Conservation (phyloP, 1,284 basidiomycete species). For the Earliella scabrosa region DNA sequence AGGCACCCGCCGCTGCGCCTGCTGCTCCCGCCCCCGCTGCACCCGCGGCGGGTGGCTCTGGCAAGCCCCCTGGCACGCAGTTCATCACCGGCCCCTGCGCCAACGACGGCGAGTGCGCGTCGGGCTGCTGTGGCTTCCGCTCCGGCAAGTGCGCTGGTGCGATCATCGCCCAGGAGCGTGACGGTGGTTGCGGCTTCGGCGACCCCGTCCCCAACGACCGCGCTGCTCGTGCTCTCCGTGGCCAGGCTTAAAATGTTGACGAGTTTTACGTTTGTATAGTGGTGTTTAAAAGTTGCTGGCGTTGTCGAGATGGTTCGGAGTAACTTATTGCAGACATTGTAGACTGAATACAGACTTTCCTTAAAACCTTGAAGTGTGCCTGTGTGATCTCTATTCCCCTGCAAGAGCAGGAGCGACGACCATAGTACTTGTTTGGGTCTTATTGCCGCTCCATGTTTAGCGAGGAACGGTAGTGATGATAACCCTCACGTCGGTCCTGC, state of each 20-base stretch:
- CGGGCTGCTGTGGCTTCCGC: slow-evolving; percentile 16
- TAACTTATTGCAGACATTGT: slow-evolving; percentile 12
- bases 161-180: slow-evolving; percentile 14
- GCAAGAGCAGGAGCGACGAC: too few relatives aligned
- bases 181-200: slow-evolving; percentile 18
- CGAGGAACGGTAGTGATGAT: too few relatives aligned
- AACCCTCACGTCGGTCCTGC: too few relatives aligned
- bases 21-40: neutral
- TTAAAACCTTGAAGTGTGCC: neutral
- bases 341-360: slow-evolving; percentile 9
- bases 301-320: slow-evolving; percentile 7
- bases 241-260: slow-evolving; percentile 2
- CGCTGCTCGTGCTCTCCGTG: slow-evolving; percentile 6
- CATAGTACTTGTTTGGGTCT: too few relatives aligned
- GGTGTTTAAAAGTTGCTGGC: slow-evolving; percentile 1
- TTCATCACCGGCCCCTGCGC: slow-evolving; percentile 11
- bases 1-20: neutral
- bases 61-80: slow-evolving; percentile 9
- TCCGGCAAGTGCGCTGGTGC: slow-evolving; percentile 18
- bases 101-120: slow-evolving; percentile 16
- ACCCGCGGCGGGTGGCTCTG: neutral
- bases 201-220: slow-evolving; percentile 12
- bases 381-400: too few relatives aligned
- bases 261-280: neutral
- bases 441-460: too few relatives aligned